Base-by-base conservation (phyloP, 495 filamentous ascomycete genomes). In the Polyplosphaeria fusca region DNA sequence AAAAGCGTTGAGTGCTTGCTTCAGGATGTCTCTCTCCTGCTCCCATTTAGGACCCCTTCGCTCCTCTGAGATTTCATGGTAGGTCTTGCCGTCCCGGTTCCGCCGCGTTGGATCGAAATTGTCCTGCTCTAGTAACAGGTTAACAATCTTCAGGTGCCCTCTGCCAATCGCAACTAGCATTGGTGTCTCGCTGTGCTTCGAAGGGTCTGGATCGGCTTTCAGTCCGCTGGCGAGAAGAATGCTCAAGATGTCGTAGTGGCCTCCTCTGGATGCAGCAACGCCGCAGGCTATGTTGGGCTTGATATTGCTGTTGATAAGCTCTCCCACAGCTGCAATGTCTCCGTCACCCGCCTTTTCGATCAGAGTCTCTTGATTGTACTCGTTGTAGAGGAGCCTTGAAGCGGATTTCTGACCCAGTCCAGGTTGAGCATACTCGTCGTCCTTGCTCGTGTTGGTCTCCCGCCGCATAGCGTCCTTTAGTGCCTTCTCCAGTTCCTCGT, bases 81-180 rank as follows among this genome's bases (percentile, higher is more conserved):
- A 98, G 0, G 86, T 84, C 52, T 84, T 79, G 4, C 87, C 88
- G 28, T 64, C 60, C 47, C 78, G 80, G 11, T 76, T 67, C 0
- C 83, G 81, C 9, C 82, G 79, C 5, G 86, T 88, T 2, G 91
- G 89, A 58, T 95, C 82, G 58, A 96, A 93, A 4, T 80, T 76
- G 24, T 82, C 81, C 55, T 92, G 87, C 51, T 83, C 82, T 1
- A 96, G 76, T 4, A 98, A 78, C 9, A 95, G 78, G 41, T 84
- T 77, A 30, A 98, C 81, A 32, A 95, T 86, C 42, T 84, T 85
- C 23, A 88, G 75, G 67, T 94, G 93, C 11, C 91, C 91, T 50
- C 91, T 83, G 7, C 93, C 93, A 51, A 98, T 96, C 1, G 93
- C 89, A 30, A 89, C 89, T 25, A 96, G 79, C 80, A 98, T 95